Percentiles rank a stretch among this genome's conserved stretches.
Conservation (phyloP, 768 basidiomycete species). For the Pulveroboletus sp. region DNA sequence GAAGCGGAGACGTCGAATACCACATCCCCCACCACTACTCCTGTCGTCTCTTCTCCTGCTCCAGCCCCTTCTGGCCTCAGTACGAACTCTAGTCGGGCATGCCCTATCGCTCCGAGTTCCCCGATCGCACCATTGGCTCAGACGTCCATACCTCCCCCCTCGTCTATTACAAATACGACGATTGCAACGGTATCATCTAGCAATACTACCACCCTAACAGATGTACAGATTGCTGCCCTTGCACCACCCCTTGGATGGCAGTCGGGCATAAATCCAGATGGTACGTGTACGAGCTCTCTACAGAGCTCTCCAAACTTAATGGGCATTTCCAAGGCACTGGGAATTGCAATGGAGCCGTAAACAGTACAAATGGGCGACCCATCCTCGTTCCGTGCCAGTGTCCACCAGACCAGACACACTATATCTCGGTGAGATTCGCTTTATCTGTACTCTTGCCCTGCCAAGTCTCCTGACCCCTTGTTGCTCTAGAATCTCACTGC, state of each 20-base stretch:
- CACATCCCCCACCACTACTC: neutral
- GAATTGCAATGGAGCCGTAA: constrained; percentile 35
- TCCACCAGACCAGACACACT: constrained; percentile 27
- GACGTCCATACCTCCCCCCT: neutral
- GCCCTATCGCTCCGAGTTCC: neutral
- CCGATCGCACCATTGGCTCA: neutral
- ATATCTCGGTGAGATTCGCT: constrained; percentile 18
- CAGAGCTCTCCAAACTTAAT: neutral
- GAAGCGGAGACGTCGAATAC: constrained; percentile 10
- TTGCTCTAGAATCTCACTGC: constrained; percentile 30
- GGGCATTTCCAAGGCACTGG: constrained; percentile 26
- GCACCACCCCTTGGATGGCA: constrained; percentile 55
- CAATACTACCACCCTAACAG: constrained; percentile 14
- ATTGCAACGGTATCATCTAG: neutral
- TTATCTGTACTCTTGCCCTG: too few relatives aligned
- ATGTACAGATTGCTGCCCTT: constrained; percentile 35
- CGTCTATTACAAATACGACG: constrained; percentile 3
- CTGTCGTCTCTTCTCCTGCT: neutral
- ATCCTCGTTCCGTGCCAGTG: constrained; percentile 34
- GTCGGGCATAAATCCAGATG: constrained; percentile 57
- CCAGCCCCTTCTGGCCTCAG: neutral
- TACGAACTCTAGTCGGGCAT: neutral
- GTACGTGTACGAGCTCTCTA: constrained; percentile 27
- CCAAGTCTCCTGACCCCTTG: neutral
- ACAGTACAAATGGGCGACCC: constrained; percentile 28